phyloP scores from a whole-genome alignment of 345 rosid genomes.

The Eucalyptus pumila region DNA sequence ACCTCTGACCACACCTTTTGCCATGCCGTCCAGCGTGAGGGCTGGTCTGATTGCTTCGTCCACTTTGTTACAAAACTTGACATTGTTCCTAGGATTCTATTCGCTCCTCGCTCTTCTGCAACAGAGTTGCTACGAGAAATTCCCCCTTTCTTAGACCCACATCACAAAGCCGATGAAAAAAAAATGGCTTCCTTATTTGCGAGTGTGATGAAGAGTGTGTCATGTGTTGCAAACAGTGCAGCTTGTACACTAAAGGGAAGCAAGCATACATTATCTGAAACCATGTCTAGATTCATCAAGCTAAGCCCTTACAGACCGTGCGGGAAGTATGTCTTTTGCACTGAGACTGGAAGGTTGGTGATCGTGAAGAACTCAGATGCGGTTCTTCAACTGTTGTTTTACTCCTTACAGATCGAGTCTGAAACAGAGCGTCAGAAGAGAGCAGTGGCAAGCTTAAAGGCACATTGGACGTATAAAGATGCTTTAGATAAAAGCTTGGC shows the following conservation, averaged over 20 bases:
- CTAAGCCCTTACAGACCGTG: conserved; percentile 74
- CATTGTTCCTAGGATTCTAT: conserved; percentile 58
- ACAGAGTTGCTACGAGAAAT: conserved; percentile 7
- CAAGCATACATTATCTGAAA: conserved; percentile 42
- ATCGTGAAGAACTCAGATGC: conserved; percentile 56
- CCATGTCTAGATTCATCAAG: conserved; percentile 37
- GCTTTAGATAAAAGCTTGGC: conserved; percentile 17
- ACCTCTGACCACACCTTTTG: conserved; percentile 45
- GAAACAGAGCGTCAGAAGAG: conserved; percentile 6
- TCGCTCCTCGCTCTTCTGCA: conserved; percentile 38
- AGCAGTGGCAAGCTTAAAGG: conserved; percentile 26
- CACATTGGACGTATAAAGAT: conserved; percentile 28
- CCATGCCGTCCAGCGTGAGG: conserved; percentile 62
- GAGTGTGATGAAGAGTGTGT: conserved; percentile 39
- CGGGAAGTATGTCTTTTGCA: conserved; percentile 58
- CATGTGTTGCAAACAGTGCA: conserved; percentile 34
- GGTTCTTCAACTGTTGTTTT: conserved; percentile 57
- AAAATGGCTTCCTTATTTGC: conserved; percentile 6
- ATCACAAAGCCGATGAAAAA: not conserved
- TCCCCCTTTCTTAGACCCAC: conserved; percentile 12
- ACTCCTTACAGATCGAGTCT: conserved; percentile 36
- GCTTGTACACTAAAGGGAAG: conserved; percentile 55
- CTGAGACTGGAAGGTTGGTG: conserved; percentile 29
- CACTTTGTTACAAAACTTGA: conserved; percentile 60
- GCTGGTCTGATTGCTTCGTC: conserved; percentile 49